These are phyloP conservation scores for Prinsepia uniflora DNA, from an alignment of 306 rosid species.

Conservation along the genomic window DNA sequence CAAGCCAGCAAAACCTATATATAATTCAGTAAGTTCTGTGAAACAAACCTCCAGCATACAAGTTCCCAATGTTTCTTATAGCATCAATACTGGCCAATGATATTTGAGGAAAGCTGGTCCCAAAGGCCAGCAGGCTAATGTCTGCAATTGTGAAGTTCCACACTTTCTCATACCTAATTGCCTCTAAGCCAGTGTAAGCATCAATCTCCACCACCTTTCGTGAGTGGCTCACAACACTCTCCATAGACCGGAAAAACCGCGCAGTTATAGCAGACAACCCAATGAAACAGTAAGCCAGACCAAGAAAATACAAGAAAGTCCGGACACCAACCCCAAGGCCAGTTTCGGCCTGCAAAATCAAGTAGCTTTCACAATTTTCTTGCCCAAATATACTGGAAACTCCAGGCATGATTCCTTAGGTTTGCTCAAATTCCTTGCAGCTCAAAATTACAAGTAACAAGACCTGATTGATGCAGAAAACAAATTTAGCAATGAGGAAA, in stretches of 20 bases:
- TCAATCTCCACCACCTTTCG: slow-evolving; percentile 59
- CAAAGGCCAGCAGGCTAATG: slow-evolving; percentile 86
- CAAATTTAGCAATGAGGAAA: neutral
- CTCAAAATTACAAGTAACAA: slow-evolving; percentile 20
- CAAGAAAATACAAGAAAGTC: slow-evolving; percentile 55
- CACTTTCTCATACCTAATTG: slow-evolving; percentile 58
- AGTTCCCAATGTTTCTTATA: slow-evolving; percentile 63
- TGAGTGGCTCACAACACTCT: slow-evolving; percentile 80
- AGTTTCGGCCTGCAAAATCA: slow-evolving; percentile 60
- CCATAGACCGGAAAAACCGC: slow-evolving; percentile 83
- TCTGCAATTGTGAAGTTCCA: slow-evolving; percentile 97
- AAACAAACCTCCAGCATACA: slow-evolving; percentile 86
- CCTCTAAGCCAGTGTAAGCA: slow-evolving; percentile 47
- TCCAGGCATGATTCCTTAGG: slow-evolving; percentile 29
- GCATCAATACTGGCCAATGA: slow-evolving; percentile 96
- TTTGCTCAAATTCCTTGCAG: slow-evolving; percentile 28
- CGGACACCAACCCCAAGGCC: slow-evolving; percentile 47
- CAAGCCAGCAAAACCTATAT: neutral
- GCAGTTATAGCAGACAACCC: slow-evolving; percentile 89
- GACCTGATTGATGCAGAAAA: slow-evolving; percentile 33
- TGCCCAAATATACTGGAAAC: slow-evolving; percentile 31
- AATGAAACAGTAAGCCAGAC: slow-evolving; percentile 79
- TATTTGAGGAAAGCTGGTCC: slow-evolving; percentile 98
- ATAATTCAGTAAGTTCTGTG: slow-evolving; percentile 14
- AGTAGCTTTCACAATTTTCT: slow-evolving; percentile 57